Evolutionary conservation across 345 rosid species (phyloP), one percentile per base, ranked within the genome.

Genomic region (Boechera stricta): DNA sequence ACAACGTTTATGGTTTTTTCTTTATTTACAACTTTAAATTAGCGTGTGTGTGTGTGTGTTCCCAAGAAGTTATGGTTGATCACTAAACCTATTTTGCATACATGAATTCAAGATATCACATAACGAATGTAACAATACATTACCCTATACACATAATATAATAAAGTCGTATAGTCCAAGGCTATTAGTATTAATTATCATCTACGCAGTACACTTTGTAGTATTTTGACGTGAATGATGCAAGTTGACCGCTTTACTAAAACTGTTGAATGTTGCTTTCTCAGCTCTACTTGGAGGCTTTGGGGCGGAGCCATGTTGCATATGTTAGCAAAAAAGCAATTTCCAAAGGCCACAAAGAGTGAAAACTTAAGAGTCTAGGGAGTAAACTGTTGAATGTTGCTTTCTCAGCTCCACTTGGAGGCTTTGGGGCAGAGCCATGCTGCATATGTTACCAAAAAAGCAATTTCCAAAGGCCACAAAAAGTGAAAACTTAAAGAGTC

Each of bases 11-110:
- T 62, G 58, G 7, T 9, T 41, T 18, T 42, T 54, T 5, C 7
- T 31, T 18, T 31, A 15, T 62, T 31, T 11, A 0, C 64, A 39
- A 4, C 4, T 31, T 42, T 2, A 12, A 31, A 31, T 2, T 33
- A 16, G 18, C 29, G 41, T 52, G 3, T 60, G 7, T 60, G 33
- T 57, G 35, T 58, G 42, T 75, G 49, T 51, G 67, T 77, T 64
- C 64, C 67, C 76, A 71, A 77, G 47, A 77, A 77, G 61, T 48
- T 63, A 71, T 71, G 72, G 76, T 77, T 55, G 72, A 77, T 64
- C 47, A 21, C 52, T 61, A 39, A 35, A 38, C 13, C 39, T 64
- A 54, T 64, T 64, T 64, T 18, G 39, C 55, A 64, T 54, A 10
- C 18, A 65, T 24, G 1, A 32, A 42, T 29, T 44, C 24, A 28